Base-by-base conservation (phyloP, 495 filamentous ascomycete genomes). In the Aspergillus nanangensis region DNA sequence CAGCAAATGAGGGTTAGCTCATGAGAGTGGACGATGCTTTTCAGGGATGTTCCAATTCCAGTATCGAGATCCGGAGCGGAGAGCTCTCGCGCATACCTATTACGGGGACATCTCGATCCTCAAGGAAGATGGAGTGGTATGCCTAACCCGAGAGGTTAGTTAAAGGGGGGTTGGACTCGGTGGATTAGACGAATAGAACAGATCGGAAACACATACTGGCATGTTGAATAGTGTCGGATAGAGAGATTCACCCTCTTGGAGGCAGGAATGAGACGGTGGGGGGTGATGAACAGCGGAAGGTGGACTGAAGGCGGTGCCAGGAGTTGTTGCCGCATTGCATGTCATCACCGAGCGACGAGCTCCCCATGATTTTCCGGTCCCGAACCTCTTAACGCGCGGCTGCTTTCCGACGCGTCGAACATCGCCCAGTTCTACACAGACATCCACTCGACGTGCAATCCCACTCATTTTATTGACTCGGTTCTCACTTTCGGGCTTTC, bases 41-140 rank as follows among this genome's bases (percentile, higher is more conserved):
- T 53, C 55, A 50, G 27, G 8, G 5, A 20, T 39, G 8, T 19
- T 44, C 48, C 15, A 7, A 44, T 34, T 38, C 24, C 13, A 21
- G 35, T 44, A 38, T 48, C 18, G 38, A 42, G 39, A 40, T 45
- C 15, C n/a, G 44, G 63, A 41, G 47, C 49, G 48, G 48, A 50
- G 38, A 29, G 51, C 45, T 36, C 40, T 35, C 31, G 24, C 35
- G 33, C 61, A 41, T 74, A 82, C 80, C 80, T 55, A 84, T 83
- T 57, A 83, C 56, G 42, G 79, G 78, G 56, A 84, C 80, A 63
- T 83, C 78, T 38, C 75, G 80, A 65, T 92, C 87, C 55, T 82
- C 76, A 65, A 94, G 86, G 81, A 95, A 95, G 75, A 92, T 83
- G 61, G 87, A 91, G 75, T 93, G 89, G 76, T 93, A 94, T 70